Evolutionary conservation across 768 basidiomycete species (phyloP).

Genomic region (Daedaleopsis nitida): DNA sequence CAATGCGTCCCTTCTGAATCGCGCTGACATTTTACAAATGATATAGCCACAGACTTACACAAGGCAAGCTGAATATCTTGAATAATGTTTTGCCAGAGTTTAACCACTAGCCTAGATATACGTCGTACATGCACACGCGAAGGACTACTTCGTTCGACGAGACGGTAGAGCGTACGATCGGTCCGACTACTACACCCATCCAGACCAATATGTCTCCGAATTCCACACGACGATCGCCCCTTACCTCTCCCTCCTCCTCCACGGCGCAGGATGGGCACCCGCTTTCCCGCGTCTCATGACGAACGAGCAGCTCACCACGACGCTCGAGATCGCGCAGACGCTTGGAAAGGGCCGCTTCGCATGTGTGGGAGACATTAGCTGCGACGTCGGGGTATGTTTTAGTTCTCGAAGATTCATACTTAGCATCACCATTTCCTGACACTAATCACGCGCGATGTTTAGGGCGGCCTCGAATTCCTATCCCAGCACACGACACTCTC

Average conservation of each 20-base stretch:
- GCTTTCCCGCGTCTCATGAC: constrained; percentile 81
- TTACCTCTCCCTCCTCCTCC: constrained; percentile 81
- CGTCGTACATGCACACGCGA: constrained; percentile 67
- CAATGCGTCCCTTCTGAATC: background rate
- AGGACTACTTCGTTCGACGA: constrained; percentile 66
- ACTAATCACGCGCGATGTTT: background rate
- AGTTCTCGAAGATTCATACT: background rate
- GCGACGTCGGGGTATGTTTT: constrained; percentile 70
- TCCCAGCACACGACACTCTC: constrained; percentile 76
- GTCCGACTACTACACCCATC: constrained; percentile 71
- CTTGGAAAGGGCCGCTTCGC: constrained; percentile 60
- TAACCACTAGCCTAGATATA: constrained; percentile 54
- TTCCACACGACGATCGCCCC: constrained; percentile 82
- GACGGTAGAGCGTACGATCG: constrained; percentile 64
- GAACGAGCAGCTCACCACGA: constrained; percentile 56
- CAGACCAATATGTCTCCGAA: constrained; percentile 61
- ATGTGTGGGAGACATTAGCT: constrained; percentile 86
- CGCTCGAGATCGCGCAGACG: constrained; percentile 49
- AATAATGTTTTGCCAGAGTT: too few relatives aligned
- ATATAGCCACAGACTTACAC: constrained; percentile 53
- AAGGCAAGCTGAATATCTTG: constrained; percentile 46
- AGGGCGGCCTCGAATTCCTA: constrained; percentile 89
- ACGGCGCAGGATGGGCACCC: constrained; percentile 84
- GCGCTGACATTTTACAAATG: background rate
- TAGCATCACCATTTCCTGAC: background rate